Evolutionary conservation across 2,329 filamentous ascomycete species (phyloP), one percentile per base, ranked within the genome.

Genomic region (Intubia oerlemansii): DNA sequence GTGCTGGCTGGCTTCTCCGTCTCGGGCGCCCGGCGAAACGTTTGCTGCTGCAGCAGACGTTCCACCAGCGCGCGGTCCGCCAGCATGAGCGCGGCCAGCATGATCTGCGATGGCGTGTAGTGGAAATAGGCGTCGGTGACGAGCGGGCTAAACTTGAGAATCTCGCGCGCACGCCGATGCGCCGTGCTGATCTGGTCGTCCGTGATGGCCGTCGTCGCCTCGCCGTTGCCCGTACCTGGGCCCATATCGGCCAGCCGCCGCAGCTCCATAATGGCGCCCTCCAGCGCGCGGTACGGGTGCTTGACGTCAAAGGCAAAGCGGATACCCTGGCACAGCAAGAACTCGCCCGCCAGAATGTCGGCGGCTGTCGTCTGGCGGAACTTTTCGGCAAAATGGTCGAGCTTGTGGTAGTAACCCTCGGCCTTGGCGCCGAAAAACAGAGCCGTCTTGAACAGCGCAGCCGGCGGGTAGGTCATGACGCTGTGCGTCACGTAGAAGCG

Each of bases 71-170:
- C 65, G 23, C 57, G 52, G 44, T 95, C 85, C 0, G 73, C 78
- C 29, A 90, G 62, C 10, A 74, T 59, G 17, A 93, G 52, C 0
- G 84, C 71, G 0, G 80, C 74, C 34, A 95, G 62, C 71, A 84
- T 84, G 46, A 95, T 91, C 48, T 98, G 88, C 15, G 79, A 77
- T 0, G 88, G 88, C 0, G 85, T 85, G 52, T 79, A 95, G 49
- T 92, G 75, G 52, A 95, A 93, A 53, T 95, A 95, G n/a, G 69
- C 82, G 42, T 98, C 88, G 16, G 85, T 92, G 35, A 93, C 62
- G 28, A 91, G 56, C 0, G 82, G 78, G 32, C 79, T 77, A 31
- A 71, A 75, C 44, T 80, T 80, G 31, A 90, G 64, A 26, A 80
- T 60, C 13, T 72, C 66, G 24, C 77, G 65, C 0, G 84, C 77